Conservation (phyloP, 1,284 basidiomycete species). For the Leccinum griseonigrum region DNA sequence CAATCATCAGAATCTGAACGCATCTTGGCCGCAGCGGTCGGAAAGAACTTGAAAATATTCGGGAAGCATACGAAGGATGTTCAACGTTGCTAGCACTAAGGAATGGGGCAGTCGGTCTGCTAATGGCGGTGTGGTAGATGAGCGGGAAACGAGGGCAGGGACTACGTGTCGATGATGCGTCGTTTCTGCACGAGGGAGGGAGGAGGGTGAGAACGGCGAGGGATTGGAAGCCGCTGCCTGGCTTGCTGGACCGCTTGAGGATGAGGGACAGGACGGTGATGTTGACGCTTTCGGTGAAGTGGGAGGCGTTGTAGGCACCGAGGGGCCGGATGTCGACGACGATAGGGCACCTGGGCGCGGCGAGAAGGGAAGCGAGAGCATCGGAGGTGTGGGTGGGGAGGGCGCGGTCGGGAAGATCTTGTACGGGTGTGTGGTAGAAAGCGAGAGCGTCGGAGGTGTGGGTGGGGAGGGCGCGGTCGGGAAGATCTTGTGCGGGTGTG, state of each 20-base stretch:
- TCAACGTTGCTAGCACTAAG: too few relatives aligned
- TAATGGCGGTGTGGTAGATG: too few relatives aligned
- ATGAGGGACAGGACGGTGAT: constrained; percentile 84
- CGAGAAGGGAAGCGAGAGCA: constrained; percentile 50
- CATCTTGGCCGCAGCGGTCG: too few relatives aligned
- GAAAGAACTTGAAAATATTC: too few relatives aligned
- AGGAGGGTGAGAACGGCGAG: constrained; percentile 50
- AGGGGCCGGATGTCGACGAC: constrained; percentile 79
- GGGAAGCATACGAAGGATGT: too few relatives aligned
- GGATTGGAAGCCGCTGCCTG: constrained; percentile 58
- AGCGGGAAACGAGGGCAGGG: too few relatives aligned
- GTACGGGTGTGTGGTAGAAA: constrained; percentile 59
- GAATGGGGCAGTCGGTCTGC: too few relatives aligned
- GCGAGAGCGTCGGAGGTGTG: constrained; percentile 51
- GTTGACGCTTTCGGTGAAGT: constrained; percentile 70
- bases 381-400: constrained; percentile 36
- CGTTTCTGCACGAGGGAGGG: too few relatives aligned
- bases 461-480: constrained; percentile 9
- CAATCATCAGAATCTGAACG: too few relatives aligned
- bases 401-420: constrained; percentile 14
- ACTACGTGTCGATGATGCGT: too few relatives aligned
- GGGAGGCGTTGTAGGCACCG: constrained; percentile 58
- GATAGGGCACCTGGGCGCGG: constrained; percentile 53
- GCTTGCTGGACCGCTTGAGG: constrained; percentile 76
- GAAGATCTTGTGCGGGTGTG: constrained; percentile 44